Conservation (phyloP, 345 rosid genomes). For the Populus nigra region DNA sequence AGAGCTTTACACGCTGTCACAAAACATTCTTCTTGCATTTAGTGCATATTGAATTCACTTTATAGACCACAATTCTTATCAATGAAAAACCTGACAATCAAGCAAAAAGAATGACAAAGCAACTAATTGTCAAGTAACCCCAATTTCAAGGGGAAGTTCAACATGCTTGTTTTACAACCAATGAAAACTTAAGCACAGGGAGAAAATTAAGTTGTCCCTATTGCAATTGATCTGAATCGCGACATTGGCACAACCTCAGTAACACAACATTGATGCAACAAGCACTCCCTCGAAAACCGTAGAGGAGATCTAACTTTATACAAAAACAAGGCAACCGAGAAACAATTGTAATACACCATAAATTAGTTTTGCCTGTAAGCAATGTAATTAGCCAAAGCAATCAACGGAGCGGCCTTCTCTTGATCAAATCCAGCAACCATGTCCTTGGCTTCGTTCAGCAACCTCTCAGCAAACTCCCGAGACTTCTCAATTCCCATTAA, state of each 20-base stretch:
- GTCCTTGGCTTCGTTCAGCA: constrained; percentile 66
- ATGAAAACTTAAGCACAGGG: neutral
- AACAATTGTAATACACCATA: neutral
- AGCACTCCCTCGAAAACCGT: neutral
- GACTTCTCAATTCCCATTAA: constrained; percentile 82
- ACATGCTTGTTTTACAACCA: neutral
- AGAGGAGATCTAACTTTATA: neutral
- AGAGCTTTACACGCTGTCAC: neutral
- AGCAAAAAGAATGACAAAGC: neutral
- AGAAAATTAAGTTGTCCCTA: neutral
- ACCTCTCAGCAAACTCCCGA: constrained; percentile 57
- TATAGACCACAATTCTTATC: neutral
- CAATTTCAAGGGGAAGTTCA: neutral
- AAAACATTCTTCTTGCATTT: neutral
- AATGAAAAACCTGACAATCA: neutral
- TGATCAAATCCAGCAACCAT: constrained; percentile 62
- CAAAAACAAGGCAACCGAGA: neutral
- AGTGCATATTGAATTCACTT: neutral
- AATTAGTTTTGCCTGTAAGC: constrained; percentile 70
- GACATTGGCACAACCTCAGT: neutral
- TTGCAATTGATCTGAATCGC: neutral
- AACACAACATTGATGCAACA: neutral
- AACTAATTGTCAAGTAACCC: neutral
- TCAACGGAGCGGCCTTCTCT: constrained; percentile 72
- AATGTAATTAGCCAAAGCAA: constrained; percentile 85